Conservation (phyloP, 352 stramenopile species). For the Globisporangium acanthophoron region DNA sequence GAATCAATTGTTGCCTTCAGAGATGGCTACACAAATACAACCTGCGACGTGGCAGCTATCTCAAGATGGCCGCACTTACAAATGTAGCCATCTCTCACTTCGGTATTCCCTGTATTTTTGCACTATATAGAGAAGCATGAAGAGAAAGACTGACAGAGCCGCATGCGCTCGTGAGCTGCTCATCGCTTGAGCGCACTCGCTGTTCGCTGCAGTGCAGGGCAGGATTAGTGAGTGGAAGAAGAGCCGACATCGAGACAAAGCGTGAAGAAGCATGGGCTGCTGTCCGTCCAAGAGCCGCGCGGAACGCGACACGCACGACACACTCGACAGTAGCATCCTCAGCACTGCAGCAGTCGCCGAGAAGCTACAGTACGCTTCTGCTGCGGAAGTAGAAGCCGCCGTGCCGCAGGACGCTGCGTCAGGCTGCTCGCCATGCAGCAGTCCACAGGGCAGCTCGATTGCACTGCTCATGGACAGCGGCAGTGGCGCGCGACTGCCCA, state of each 20-base stretch:
- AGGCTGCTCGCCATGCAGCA: not conserved
- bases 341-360: not conserved
- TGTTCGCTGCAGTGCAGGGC: too few species aligned
- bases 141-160: too few species aligned
- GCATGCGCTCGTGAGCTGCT: not conserved
- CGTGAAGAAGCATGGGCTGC: slow-evolving; percentile 41
- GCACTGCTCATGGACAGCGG: slow-evolving; percentile 37
- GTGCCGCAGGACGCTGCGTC: not conserved
- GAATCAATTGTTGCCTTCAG: too few species aligned
- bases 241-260: not conserved
- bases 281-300: slow-evolving; percentile 43
- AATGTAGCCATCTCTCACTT: not conserved
- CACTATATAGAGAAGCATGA: too few species aligned
- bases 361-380: not conserved
- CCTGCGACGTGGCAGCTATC: too few species aligned
- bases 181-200: not conserved
- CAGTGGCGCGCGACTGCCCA: slow-evolving; percentile 18
- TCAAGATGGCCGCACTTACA: not conserved
- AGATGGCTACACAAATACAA: too few species aligned
- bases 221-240: not conserved
- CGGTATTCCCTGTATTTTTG: too few species aligned
- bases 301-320: not conserved
- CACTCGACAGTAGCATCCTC: not conserved
- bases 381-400: not conserved
- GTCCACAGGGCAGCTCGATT: slow-evolving; percentile 6